phyloP scores from a whole-genome alignment of 2,329 filamentous ascomycete species.

The Shiraia bambusicola region DNA sequence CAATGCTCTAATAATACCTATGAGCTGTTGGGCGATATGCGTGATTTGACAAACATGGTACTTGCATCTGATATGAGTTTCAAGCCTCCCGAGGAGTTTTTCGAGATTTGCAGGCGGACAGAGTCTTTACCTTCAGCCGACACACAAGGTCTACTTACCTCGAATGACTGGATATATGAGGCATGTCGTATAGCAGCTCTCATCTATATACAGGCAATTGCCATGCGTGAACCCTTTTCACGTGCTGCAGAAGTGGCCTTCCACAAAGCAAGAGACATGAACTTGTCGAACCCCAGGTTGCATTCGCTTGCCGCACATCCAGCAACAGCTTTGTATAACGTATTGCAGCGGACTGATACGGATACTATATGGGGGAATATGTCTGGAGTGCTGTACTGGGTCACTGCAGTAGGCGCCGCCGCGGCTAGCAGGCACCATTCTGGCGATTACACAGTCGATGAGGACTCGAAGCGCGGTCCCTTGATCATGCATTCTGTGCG shows the following conservation, averaged over 20 bases:
- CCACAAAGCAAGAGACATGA: not conserved
- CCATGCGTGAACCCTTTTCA: conserved; percentile 30
- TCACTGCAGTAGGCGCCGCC: conserved; percentile 32
- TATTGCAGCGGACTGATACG: conserved; percentile 24
- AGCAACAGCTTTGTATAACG: conserved; percentile 24
- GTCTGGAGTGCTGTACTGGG: conserved; percentile 41
- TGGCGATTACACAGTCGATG: conserved; percentile 15
- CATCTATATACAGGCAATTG: conserved; percentile 37
- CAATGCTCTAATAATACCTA: conserved; percentile 25
- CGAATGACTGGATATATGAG: conserved; percentile 38
- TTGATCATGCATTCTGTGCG: conserved; percentile 34
- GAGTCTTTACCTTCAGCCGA: conserved; percentile 25
- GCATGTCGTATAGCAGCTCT: conserved; percentile 37
- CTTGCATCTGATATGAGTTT: too few relatives aligned
- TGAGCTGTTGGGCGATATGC: conserved; percentile 34
- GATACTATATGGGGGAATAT: conserved; percentile 35
- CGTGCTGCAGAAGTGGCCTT: conserved; percentile 20
- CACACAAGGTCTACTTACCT: conserved; percentile 17
- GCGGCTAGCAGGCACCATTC: conserved; percentile 24
- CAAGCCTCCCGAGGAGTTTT: too few relatives aligned
- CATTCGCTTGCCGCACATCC: conserved; percentile 10
- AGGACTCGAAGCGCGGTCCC: conserved; percentile 25
- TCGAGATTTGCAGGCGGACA: conserved; percentile 20
- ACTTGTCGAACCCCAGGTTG: too few relatives aligned
- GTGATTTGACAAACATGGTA: conserved; percentile 34